Percentiles rank a stretch among this genome's conserved stretches.
Evolutionary conservation across 768 basidiomycete genomes (phyloP).

Genomic region (Gyrodon lividus): DNA sequence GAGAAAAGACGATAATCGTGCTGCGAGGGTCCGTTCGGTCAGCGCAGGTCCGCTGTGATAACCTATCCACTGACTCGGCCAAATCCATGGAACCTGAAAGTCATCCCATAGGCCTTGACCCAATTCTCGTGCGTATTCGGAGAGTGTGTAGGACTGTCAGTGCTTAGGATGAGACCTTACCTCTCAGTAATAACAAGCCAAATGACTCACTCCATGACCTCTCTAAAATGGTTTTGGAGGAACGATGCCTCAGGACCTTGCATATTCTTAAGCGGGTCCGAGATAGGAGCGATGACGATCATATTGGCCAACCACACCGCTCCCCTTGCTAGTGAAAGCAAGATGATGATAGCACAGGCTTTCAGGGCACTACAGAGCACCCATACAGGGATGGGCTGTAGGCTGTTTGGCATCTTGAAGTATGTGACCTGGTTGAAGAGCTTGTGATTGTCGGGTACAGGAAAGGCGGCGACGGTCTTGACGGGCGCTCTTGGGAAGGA

Average conservation of each 20-base stretch:
- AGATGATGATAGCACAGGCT: slow-evolving; percentile 27
- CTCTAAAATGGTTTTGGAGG: slow-evolving; percentile 44
- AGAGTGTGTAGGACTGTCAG: slow-evolving; percentile 42
- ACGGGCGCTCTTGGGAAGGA: neutral
- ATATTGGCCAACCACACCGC: slow-evolving; percentile 43
- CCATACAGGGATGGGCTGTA: neutral
- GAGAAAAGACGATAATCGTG: slow-evolving; percentile 55
- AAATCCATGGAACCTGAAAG: slow-evolving; percentile 55
- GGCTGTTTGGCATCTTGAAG: neutral
- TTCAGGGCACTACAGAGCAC: slow-evolving; percentile 19
- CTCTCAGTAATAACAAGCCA: neutral
- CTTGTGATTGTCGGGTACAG: neutral
- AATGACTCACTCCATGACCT: slow-evolving; percentile 45
- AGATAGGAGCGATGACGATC: slow-evolving; percentile 42
- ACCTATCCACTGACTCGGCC: slow-evolving; percentile 39
- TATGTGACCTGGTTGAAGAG: neutral
- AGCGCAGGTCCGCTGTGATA: neutral
- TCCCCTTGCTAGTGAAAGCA: slow-evolving; percentile 36
- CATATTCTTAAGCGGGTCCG: slow-evolving; percentile 47
- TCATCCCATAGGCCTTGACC: slow-evolving; percentile 46
- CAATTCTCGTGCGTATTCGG: slow-evolving; percentile 42
- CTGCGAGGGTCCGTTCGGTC: slow-evolving; percentile 24
- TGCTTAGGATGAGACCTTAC: neutral
- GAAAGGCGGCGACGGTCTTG: neutral
- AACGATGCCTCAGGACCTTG: slow-evolving; percentile 46